Base-by-base conservation (phyloP, 2,329 filamentous ascomycete genomes). In the Elsinoe necatrix region DNA sequence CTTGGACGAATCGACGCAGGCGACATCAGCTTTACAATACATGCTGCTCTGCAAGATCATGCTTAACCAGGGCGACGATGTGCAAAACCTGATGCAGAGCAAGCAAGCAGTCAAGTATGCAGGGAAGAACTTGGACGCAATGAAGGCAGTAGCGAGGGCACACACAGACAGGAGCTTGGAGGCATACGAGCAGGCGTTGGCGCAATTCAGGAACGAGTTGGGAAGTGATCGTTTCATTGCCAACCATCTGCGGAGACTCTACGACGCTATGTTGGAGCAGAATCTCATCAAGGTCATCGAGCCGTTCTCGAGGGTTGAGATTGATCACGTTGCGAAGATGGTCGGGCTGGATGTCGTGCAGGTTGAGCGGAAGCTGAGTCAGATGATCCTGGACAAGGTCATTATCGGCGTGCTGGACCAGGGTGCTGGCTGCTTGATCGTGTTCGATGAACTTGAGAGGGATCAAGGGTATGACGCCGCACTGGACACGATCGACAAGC, bases 11-110 rank as follows among this genome's bases (percentile, higher is more conserved):
- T 77, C 84, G 37, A 76, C 80, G 62, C 90, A 91, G 74, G 93
- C 95, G n/a, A 95, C 92, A n/a, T 89, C 92, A 11, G 90, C 93
- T 9, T 79, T 98, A 63, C 93, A 98, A 77, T 98, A 98, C 79
- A 98, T 98, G 93, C 82, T 98, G 56, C 84, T 98, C 34, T 97
- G 93, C 84, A 98, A 98, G 79, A 93, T 98, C 72, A 98, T 98
- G 95, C 81, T 98, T 65, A 98, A 98, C 75, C 80, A 95, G 39
- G 89, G 84, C 63, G 91, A 97, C 77, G 95, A 98, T 72, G 92
- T 98, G 71, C 95, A 92, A 75, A 84, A 87, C 68, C 82, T 98
- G 64, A 89, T 98, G 83, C 83, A 87, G 27, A 95, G 89, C 56
- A 98, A 98, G 80, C 91, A 96, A 72, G 93, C 95, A 37, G 83